A percentile compares a stretch with the other conserved stretches of the same genome.
Evolutionary conservation across 75 land plant genomes (phyloP).

Genomic region (Cunninghamia lanceolata): DNA sequence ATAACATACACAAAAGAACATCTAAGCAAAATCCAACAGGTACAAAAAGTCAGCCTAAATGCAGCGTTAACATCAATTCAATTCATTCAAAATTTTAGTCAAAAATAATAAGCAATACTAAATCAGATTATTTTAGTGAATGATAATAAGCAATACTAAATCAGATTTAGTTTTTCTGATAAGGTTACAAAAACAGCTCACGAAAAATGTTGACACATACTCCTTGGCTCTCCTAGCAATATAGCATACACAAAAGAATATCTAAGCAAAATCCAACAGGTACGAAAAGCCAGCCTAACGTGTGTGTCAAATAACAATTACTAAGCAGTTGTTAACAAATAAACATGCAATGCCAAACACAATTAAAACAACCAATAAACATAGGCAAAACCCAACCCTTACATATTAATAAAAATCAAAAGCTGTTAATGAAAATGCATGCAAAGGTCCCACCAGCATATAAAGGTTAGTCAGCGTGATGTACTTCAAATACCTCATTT

Average conservation of each 20-base stretch:
- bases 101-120: no score
- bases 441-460: no score
- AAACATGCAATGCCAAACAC: not conserved
- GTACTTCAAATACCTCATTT: no score
- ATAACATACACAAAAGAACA: not conserved
- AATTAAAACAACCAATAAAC: no score
- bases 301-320: not conserved
- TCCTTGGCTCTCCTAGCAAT: not conserved
- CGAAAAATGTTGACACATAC: not conserved
- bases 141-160: not conserved
- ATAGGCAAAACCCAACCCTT: no score
- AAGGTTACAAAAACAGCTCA: not conserved
- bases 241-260: not conserved
- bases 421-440: no score
- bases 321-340: not conserved
- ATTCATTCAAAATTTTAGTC: not conserved
- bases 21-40: not conserved
- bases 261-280: not conserved
- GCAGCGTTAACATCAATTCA: not conserved
- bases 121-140: no score
- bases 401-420: no score
- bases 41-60: not conserved
- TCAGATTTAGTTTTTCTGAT: not conserved
- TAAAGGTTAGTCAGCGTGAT: no score
- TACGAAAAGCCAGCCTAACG: not conserved